Evolutionary conservation across 2,329 filamentous ascomycete genomes (phyloP).

Genomic region (Fusarium liriodendri): DNA sequence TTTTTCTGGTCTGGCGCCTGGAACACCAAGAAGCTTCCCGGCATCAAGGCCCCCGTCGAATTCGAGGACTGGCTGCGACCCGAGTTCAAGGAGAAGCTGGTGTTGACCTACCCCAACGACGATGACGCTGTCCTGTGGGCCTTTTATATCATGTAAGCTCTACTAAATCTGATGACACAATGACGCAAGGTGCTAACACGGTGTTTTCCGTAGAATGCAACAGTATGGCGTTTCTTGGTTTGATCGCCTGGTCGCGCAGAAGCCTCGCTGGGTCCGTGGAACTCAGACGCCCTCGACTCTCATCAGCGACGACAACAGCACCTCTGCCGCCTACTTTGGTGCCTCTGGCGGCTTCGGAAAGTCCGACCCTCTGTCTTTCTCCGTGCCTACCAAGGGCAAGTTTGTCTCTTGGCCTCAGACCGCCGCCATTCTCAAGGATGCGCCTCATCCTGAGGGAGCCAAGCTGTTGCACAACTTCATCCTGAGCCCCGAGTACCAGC

Average conservation of each 20-base stretch:
- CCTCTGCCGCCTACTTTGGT: constrained; percentile 51
- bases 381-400: constrained; percentile 50
- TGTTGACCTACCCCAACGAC: constrained; percentile 67
- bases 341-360: constrained; percentile 32
- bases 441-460: constrained; percentile 61
- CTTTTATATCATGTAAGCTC: constrained; percentile 59
- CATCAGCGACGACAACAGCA: constrained; percentile 43
- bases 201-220: constrained; percentile 43
- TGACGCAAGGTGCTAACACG: background rate
- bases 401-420: constrained; percentile 62
- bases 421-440: constrained; percentile 59
- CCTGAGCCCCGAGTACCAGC: constrained; percentile 55
- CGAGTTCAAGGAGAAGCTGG: constrained; percentile 64
- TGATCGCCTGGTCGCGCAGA: constrained; percentile 58
- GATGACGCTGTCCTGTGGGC: constrained; percentile 66
- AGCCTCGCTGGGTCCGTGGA: constrained; percentile 65
- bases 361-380: constrained; percentile 33
- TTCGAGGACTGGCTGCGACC: constrained; percentile 59
- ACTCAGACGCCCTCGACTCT: constrained; percentile 56
- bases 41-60: constrained; percentile 45
- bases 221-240: constrained; percentile 60
- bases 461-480: constrained; percentile 62
- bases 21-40: constrained; percentile 47
- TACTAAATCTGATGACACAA: background rate
- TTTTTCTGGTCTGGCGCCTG: constrained; percentile 49